Percentiles rank a stretch among this genome's conserved stretches.
Evolutionary conservation across 1,284 basidiomycete species (phyloP).

Genomic region (Apiotrichum akiyoshidainum): DNA sequence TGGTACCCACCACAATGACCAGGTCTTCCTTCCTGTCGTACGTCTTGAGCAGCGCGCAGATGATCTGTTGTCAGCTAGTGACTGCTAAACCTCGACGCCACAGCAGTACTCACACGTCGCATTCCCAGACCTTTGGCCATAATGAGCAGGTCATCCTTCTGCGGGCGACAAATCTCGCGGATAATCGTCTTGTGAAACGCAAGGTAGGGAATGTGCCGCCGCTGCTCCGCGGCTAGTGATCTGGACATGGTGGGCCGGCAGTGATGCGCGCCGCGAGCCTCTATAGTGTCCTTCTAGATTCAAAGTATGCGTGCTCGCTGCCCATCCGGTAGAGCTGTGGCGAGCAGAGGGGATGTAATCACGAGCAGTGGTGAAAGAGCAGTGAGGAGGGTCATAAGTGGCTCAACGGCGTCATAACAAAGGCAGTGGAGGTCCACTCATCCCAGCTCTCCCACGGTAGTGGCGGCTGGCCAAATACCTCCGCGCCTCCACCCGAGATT

Average conservation of each 20-base stretch:
- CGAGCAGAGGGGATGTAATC: not conserved
- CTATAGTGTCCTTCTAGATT: too few relatives aligned
- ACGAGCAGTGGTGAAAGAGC: too few relatives aligned
- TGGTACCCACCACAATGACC: slow-evolving; percentile 66
- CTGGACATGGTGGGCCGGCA: not conserved
- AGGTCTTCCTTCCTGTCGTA: slow-evolving; percentile 85
- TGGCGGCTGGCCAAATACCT: not conserved
- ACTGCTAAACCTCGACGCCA: not conserved
- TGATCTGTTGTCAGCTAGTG: slow-evolving; percentile 52
- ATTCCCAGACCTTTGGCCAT: slow-evolving; percentile 84
- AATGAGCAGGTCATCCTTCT: slow-evolving; percentile 75
- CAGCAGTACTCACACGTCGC: slow-evolving; percentile 52
- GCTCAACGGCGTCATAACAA: too few relatives aligned
- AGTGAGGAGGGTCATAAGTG: too few relatives aligned
- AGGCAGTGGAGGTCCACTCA: too few relatives aligned
- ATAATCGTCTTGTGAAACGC: slow-evolving; percentile 52
- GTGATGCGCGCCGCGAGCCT: too few relatives aligned
- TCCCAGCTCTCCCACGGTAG: not conserved
- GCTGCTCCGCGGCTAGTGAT: slow-evolving; percentile 2
- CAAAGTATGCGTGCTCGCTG: too few relatives aligned
- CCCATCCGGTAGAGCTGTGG: too few relatives aligned
- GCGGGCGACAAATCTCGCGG: slow-evolving; percentile 56
- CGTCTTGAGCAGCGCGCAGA: slow-evolving; percentile 83
- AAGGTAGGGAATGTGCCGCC: slow-evolving; percentile 50
- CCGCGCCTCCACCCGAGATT: slow-evolving; percentile 1